These are phyloP conservation scores for Fraxinus latifolia DNA, from an alignment of 305 asterid species.

Conservation along the genomic window DNA sequence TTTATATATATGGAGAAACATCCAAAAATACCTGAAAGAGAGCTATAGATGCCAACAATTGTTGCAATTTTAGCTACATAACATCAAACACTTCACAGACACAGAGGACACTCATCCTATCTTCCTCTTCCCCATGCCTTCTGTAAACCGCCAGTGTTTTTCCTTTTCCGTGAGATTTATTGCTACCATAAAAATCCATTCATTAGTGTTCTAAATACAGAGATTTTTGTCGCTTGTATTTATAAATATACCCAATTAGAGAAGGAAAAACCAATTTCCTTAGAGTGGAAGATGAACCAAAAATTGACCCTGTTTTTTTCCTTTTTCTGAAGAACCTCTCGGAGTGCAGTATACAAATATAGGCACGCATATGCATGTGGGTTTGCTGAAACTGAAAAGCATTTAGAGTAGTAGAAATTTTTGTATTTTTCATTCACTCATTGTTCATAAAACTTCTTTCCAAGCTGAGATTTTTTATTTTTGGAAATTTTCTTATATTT, in stretches of 20 bases:
- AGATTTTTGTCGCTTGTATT: background rate
- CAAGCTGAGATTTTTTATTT: background rate
- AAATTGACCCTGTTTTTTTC: background rate
- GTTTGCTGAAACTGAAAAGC: background rate
- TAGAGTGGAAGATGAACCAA: background rate
- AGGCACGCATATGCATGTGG: background rate
- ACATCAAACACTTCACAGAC: background rate
- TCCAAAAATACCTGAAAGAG: slow-evolving; percentile 7
- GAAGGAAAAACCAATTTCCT: background rate
- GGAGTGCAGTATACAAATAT: background rate
- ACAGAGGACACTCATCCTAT: background rate
- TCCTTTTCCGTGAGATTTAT: background rate
- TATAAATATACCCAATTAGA: background rate
- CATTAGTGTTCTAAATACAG: background rate
- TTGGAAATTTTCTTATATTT: background rate
- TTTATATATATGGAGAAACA: slow-evolving; percentile 2
- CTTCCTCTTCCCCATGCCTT: background rate
- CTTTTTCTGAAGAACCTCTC: background rate
- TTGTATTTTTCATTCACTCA: background rate
- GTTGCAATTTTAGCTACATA: slow-evolving; percentile 20
- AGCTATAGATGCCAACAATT: slow-evolving; percentile 6
- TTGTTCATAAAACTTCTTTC: background rate
- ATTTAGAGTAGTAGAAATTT: background rate
- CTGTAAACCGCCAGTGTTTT: background rate
- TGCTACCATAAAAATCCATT: background rate